These are phyloP conservation scores for Vicia sativa DNA, from an alignment of 306 rosid species.

Conservation along the genomic window DNA sequence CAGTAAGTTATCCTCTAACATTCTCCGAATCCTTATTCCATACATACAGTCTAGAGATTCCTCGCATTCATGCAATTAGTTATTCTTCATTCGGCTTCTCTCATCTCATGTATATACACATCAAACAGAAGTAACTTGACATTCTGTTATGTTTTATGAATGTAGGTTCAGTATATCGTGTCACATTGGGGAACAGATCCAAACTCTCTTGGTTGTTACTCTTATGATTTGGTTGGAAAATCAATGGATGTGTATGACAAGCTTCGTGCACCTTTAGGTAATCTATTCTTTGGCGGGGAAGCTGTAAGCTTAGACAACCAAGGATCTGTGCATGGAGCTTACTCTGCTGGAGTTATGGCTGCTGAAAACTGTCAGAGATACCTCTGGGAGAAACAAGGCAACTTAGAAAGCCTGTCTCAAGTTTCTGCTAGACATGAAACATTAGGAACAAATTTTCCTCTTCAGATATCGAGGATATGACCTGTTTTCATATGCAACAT, in stretches of 20 bases:
- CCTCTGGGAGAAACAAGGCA: slow-evolving; percentile 46
- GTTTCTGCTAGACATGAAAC: slow-evolving; percentile 46
- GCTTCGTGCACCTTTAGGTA: slow-evolving; percentile 73
- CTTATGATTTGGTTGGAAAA: slow-evolving; percentile 74
- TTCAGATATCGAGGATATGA: slow-evolving; percentile 63
- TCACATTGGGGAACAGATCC: slow-evolving; percentile 81
- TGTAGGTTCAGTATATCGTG: slow-evolving; percentile 74
- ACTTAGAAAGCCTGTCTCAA: slow-evolving; percentile 35
- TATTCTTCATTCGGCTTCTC: neutral
- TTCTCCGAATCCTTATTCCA: neutral
- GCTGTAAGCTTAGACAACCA: slow-evolving; percentile 67
- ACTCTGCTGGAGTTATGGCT: slow-evolving; percentile 60
- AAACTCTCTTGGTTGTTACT: slow-evolving; percentile 73
- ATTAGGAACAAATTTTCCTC: slow-evolving; percentile 50
- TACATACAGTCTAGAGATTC: neutral
- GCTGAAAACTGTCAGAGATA: slow-evolving; percentile 50
- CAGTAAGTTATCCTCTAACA: slow-evolving; percentile 48
- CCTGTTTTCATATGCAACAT: too few species aligned
- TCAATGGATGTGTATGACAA: slow-evolving; percentile 65
- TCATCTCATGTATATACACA: neutral
- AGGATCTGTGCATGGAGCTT: slow-evolving; percentile 78
- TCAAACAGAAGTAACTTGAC: slow-evolving; percentile 23
- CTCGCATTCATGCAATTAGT: neutral
- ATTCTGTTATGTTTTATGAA: slow-evolving; percentile 34
- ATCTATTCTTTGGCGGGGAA: slow-evolving; percentile 59